phyloP scores from a whole-genome alignment of 495 filamentous ascomycete species.

The Hypomontagnella monticulosa region DNA sequence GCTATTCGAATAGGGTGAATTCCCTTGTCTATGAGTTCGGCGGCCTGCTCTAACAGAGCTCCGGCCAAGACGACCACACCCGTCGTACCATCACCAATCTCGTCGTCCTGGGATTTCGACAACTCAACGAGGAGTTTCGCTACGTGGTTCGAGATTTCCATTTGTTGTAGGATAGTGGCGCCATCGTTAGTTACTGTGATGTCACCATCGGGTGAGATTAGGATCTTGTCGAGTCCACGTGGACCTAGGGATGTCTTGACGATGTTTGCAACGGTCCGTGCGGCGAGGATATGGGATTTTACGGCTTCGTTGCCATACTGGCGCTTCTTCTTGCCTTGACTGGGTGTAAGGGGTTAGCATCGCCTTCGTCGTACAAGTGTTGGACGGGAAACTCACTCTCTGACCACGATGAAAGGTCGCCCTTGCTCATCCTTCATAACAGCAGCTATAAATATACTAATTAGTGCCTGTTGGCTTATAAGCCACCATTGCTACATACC shows the following conservation, averaged over 20 bases:
- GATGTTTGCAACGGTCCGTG: constrained; percentile 93
- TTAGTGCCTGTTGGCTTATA: constrained; percentile 20
- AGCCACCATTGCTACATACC: constrained; percentile 47
- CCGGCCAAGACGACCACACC: constrained; percentile 97
- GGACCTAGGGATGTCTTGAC: constrained; percentile 97
- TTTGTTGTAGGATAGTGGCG: constrained; percentile 95
- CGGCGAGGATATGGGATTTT: constrained; percentile 96
- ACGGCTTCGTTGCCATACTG: constrained; percentile 96
- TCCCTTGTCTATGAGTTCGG: constrained; percentile 98
- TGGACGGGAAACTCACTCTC: constrained; percentile 77
- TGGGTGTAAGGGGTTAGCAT: constrained; percentile 50
- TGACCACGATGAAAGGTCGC: constrained; percentile 95
- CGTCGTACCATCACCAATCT: constrained; percentile 98
- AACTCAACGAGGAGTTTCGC: constrained; percentile 96
- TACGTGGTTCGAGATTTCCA: constrained; percentile 99
- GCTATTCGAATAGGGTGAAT: constrained; percentile 99
- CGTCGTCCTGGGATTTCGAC: constrained; percentile 98
- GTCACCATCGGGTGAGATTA: constrained; percentile 98
- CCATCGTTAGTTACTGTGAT: constrained; percentile 99
- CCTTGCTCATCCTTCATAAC: constrained; percentile 89
- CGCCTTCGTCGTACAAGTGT: neutral
- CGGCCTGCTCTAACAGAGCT: constrained; percentile 95
- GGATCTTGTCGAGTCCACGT: constrained; percentile 96
- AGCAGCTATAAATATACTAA: constrained; percentile 51
- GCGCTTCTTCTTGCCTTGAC: constrained; percentile 98